Base-by-base conservation (phyloP, 23 red algal genomes). In the Cyanidioschyzon merolae region DNA sequence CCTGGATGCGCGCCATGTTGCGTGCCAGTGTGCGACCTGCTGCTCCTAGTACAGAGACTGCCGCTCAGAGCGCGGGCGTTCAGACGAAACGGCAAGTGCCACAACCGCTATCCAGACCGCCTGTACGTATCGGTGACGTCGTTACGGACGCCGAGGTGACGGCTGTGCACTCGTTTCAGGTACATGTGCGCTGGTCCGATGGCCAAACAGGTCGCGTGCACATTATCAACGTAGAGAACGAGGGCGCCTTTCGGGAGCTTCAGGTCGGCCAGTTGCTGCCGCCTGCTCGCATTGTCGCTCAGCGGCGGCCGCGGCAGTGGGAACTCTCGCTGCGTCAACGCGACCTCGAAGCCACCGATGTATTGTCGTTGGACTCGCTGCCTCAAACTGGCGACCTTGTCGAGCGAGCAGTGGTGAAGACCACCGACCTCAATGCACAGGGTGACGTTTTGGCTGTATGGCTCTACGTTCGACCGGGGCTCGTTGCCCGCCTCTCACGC, bases 101-200 rank as follows among this genome's bases (percentile, higher is more conserved):
- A n/a, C n/a, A n/a, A n/a, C n/a, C n/a, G n/a, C n/a, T n/a, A n/a
- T n/a, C n/a, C n/a, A n/a, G n/a, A n/a, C n/a, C n/a, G n/a, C 45
- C 45, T 15, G 45, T 54, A 54, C 21, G 12, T 7, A 71, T 71
- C 63, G 63, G 63, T 25, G 63, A 15, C 32, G 12, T 25, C 12
- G 63, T 71, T 25, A 3, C n/a, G 2, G 29, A 15, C 32, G 63
- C 63, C 7, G 3, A 32, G 63, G 63, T 71, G 2, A 71, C 63
- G 7, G 63, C 63, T 35, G 32, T 71, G 2, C 63, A 71, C 63
- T 27, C 63, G 63, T 71, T 71, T 35, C 63, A 71, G 63, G 63
- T 71, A 3, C 21, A 71, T 35, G 63, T 71, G 29, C 63, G 63
- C n/a, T 25, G 21, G 63, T 3, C 21, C 7, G 63, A 7, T 7